Conservation (phyloP, 2,329 filamentous ascomycete genomes). For the Colletotrichum gigasporum region DNA sequence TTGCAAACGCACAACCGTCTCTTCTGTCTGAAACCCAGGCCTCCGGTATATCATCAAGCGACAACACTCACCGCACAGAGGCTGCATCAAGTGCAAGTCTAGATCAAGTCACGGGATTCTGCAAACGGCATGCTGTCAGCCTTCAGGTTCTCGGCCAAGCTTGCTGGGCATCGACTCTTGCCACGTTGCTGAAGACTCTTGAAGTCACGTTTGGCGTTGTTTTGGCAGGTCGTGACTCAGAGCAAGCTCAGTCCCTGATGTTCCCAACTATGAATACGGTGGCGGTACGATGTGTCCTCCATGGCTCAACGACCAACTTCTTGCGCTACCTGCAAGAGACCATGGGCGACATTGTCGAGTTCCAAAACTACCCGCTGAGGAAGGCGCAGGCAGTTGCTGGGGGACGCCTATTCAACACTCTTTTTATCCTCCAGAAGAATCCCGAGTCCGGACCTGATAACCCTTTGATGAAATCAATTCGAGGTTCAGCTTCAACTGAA, state of each 20-base stretch:
- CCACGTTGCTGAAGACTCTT: slow-evolving; percentile 68
- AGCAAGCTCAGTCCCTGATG: slow-evolving; percentile 71
- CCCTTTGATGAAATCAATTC: slow-evolving; percentile 69
- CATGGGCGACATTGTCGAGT: slow-evolving; percentile 71
- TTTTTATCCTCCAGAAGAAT: slow-evolving; percentile 64
- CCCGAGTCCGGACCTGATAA: slow-evolving; percentile 10
- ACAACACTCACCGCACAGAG: slow-evolving; percentile 46
- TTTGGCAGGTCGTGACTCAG: slow-evolving; percentile 83
- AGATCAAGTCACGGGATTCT: slow-evolving; percentile 59
- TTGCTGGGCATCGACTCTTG: slow-evolving; percentile 78
- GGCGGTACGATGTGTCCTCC: slow-evolving; percentile 75
- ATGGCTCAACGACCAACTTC: slow-evolving; percentile 72
- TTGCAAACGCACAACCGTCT: slow-evolving; percentile 61
- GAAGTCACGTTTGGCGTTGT: slow-evolving; percentile 87
- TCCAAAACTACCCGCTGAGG: slow-evolving; percentile 81
- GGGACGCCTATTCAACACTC: slow-evolving; percentile 59
- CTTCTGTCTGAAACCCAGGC: slow-evolving; percentile 36
- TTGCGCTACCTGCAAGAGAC: slow-evolving; percentile 78
- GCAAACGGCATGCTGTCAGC: slow-evolving; percentile 73
- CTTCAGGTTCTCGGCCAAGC: slow-evolving; percentile 80
- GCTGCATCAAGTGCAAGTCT: slow-evolving; percentile 44
- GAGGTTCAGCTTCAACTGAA: slow-evolving; percentile 75
- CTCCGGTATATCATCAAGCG: slow-evolving; percentile 43
- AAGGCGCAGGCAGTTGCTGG: slow-evolving; percentile 63
- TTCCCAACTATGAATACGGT: slow-evolving; percentile 97